These are phyloP conservation scores for Suhomyces sp. DNA, from an alignment of 805 yeast genomes.

Conservation along the genomic window DNA sequence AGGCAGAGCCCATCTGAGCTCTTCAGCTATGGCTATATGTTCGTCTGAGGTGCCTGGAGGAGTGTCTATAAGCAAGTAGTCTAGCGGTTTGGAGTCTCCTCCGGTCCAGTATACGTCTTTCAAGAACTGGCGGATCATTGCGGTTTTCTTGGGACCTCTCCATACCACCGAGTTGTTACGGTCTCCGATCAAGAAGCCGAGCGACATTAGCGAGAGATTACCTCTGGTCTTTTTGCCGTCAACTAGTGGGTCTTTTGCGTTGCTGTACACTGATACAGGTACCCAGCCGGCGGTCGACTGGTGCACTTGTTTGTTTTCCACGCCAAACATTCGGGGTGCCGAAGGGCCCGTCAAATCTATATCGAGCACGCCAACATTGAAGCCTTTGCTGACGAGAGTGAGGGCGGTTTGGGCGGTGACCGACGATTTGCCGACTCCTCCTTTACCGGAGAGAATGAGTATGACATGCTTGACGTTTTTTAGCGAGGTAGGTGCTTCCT, in stretches of 20 bases:
- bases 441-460: slow-evolving; percentile 87
- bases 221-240: slow-evolving; percentile 25
- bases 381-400: slow-evolving; percentile 67
- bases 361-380: slow-evolving; percentile 89
- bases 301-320: slow-evolving; percentile 73
- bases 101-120: slow-evolving; percentile 79
- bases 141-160: slow-evolving; percentile 98
- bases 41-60: slow-evolving; percentile 99
- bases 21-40: slow-evolving; percentile 95
- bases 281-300: slow-evolving; percentile 88
- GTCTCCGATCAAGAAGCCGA: slow-evolving; percentile 82
- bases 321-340: slow-evolving; percentile 92
- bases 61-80: slow-evolving; percentile 85
- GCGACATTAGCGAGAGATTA: slow-evolving; percentile 66
- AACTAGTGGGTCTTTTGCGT: slow-evolving; percentile 1
- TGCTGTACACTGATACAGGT: slow-evolving; percentile 57
- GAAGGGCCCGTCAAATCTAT: slow-evolving; percentile 97
- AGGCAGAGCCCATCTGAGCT: slow-evolving; percentile 64
- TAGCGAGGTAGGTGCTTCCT: slow-evolving; percentile 19
- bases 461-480: slow-evolving; percentile 68
- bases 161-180: slow-evolving; percentile 92
- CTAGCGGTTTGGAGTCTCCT: slow-evolving; percentile 53
- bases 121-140: slow-evolving; percentile 93
- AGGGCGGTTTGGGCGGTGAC: slow-evolving; percentile 92
- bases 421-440: slow-evolving; percentile 97